Percentiles rank a stretch among this genome's conserved stretches.
Conservation (phyloP, 306 rosid genomes). For the Astragalus glycyphyllos region DNA sequence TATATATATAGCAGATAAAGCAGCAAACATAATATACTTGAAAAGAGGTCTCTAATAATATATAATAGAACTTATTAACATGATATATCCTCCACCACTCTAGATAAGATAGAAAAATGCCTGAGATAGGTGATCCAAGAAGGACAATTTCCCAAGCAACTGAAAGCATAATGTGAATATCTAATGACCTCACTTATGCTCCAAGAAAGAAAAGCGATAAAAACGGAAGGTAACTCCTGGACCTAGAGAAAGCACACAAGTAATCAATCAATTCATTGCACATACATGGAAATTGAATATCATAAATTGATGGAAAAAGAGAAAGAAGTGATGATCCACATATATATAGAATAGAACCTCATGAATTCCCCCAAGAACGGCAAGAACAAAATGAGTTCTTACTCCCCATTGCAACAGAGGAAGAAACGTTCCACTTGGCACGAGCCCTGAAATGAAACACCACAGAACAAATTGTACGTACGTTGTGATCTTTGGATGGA, state of each 20-base stretch:
- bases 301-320: background rate
- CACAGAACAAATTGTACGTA: background rate
- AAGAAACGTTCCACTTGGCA: slow-evolving; percentile 83
- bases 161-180: slow-evolving; percentile 80
- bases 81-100: slow-evolving; percentile 1
- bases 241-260: slow-evolving; percentile 53
- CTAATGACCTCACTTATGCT: slow-evolving; percentile 83
- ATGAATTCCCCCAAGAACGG: slow-evolving; percentile 55
- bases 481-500: background rate
- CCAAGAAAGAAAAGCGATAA: slow-evolving; percentile 85
- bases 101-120: slow-evolving; percentile 46
- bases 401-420: slow-evolving; percentile 98
- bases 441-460: slow-evolving; percentile 60
- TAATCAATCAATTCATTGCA: slow-evolving; percentile 21
- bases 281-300: slow-evolving; percentile 1
- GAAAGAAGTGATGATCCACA: slow-evolving; percentile 2
- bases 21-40: slow-evolving; percentile 20
- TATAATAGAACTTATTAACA: slow-evolving; percentile 9
- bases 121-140: slow-evolving; percentile 88
- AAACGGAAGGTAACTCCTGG: slow-evolving; percentile 72
- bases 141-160: slow-evolving; percentile 75
- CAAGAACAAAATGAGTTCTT: slow-evolving; percentile 72
- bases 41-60: slow-evolving; percentile 13
- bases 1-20: slow-evolving; percentile 40
- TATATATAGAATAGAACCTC: slow-evolving; percentile 54